Base-by-base conservation (phyloP, 1,284 basidiomycete species). In the Tremellales sp. region DNA sequence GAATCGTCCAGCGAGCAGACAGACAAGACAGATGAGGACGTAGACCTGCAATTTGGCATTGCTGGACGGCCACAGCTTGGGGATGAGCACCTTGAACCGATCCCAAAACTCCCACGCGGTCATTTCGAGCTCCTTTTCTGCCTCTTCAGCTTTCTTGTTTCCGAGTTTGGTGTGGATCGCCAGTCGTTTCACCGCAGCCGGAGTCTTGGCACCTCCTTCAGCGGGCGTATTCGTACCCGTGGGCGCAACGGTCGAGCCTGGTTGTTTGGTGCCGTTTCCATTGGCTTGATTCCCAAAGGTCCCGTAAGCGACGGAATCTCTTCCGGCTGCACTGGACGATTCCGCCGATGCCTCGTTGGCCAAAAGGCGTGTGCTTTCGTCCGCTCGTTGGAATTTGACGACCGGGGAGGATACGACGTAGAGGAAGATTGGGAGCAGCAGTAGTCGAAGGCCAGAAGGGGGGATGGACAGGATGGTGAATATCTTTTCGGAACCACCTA, bases 61-160 rank as follows among this genome's bases (percentile, higher is more conserved):
- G 3, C 64, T 68, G 14, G 68, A 67, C 7, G 68, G 68, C 68
- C 68, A 71, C 13, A 71, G 62, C 40, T 61, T 59, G 0, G 63
- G 61, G 5, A 58, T 43, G 4, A 71, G 54, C 44, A 61, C 63
- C 38, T 56, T 58, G 29, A 69, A 55, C 18, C 66, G 59, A 8
- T 44, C 45, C 43, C 51, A 54, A 37, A 64, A 59, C 28, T 61
- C 64, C 14, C 50, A 53, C 56, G 61, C 65, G 4, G 57, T 46
- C 9, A 63, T 39, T 3, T 53, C 49, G 6, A 50, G 16, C 52
- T 35, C 13, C 50, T 53, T 32, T 50, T 50, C 45, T 24, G 54
- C 52, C 24, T 66, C 61, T 1, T 62, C 60, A 42, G 63, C 53
- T 44, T 64, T 66, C 39, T 59, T 60, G 38, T 54, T 52, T 2